These are phyloP conservation scores for Rubia occidens DNA, from an alignment of 305 asterid genomes.

Conservation along the genomic window DNA sequence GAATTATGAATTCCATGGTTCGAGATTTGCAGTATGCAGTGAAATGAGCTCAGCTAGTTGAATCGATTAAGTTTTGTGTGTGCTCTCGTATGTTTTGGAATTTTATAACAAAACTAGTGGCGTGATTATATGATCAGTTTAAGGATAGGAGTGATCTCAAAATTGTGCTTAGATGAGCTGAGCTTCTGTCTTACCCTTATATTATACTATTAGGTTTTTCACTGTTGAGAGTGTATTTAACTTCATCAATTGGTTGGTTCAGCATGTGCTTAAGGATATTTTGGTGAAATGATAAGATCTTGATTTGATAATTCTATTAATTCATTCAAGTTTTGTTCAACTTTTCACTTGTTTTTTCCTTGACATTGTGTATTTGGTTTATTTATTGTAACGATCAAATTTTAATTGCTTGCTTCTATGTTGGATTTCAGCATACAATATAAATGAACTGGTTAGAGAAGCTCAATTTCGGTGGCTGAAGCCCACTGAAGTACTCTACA, in stretches of 20 bases:
- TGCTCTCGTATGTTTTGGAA: not conserved
- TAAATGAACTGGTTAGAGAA: slow-evolving; percentile 57
- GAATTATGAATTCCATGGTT: not conserved
- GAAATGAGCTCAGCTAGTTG: not conserved
- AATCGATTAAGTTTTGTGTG: not conserved
- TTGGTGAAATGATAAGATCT: not conserved
- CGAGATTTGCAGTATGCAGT: not conserved
- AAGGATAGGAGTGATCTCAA: not conserved
- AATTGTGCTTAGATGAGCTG: not conserved
- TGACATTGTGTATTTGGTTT: not conserved
- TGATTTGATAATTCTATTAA: not conserved
- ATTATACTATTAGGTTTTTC: not conserved
- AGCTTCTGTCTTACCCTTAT: not conserved
- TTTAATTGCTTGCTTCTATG: not conserved
- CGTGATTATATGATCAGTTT: not conserved
- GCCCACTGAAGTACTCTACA: slow-evolving; percentile 72
- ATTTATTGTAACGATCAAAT: not conserved
- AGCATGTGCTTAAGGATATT: not conserved
- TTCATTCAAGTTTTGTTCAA: not conserved
- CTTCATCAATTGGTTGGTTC: not conserved
- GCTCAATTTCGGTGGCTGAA: slow-evolving; percentile 89
- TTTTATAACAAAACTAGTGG: not conserved
- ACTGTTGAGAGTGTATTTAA: not conserved
- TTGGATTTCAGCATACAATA: slow-evolving; percentile 48
- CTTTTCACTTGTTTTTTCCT: not conserved